Evolutionary conservation across 768 basidiomycete species (phyloP).

Genomic region (Suillus paluster): DNA sequence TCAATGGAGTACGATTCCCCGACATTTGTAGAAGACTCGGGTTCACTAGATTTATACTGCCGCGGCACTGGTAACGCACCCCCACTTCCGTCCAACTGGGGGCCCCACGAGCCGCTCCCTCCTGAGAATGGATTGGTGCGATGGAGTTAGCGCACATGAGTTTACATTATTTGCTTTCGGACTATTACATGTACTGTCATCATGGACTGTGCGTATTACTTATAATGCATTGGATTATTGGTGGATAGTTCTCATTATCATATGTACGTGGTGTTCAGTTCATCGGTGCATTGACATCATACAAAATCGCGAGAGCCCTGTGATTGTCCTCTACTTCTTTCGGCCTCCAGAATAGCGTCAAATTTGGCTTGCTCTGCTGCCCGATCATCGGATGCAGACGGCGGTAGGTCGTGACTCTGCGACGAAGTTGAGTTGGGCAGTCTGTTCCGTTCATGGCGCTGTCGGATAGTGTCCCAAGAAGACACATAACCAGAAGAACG

Average conservation of each 20-base stretch:
- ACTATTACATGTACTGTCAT: background rate
- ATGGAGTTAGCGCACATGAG: background rate
- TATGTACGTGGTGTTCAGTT: background rate
- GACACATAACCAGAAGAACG: conserved; percentile 46
- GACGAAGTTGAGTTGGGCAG: conserved; percentile 19
- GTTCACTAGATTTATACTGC: conserved; percentile 1
- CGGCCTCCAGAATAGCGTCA: conserved; percentile 61
- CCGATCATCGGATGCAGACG: conserved; percentile 37
- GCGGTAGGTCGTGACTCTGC: conserved; percentile 9
- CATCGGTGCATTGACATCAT: conserved; percentile 11
- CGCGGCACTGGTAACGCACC: background rate
- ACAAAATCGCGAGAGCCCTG: conserved; percentile 17
- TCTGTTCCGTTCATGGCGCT: conserved; percentile 50
- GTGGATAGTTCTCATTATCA: background rate
- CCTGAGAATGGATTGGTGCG: background rate
- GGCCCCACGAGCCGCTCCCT: background rate
- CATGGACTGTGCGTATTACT: background rate
- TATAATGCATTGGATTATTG: background rate
- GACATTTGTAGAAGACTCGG: background rate
- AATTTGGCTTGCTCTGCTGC: conserved; percentile 57
- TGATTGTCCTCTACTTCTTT: conserved; percentile 45
- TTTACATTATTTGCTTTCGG: background rate
- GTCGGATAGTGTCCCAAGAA: conserved; percentile 71
- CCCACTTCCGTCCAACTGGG: background rate
- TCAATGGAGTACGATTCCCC: background rate